Evolutionary conservation across 257 asterid species (phyloP).

Genomic region (Striga asiatica): DNA sequence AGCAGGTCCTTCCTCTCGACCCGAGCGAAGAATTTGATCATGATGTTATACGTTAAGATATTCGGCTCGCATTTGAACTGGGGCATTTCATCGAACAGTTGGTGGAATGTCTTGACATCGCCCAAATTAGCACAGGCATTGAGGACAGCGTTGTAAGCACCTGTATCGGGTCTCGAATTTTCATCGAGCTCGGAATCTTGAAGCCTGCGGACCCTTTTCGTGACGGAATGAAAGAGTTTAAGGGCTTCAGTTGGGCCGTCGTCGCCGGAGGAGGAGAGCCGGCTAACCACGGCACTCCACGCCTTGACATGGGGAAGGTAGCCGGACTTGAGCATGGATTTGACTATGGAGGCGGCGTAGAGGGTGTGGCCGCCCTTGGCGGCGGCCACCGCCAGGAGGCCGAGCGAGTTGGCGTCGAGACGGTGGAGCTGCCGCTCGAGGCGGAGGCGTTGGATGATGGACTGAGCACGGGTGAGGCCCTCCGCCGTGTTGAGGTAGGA

Average conservation of each 20-base stretch:
- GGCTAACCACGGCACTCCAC: conserved; percentile 85
- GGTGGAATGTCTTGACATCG: conserved; percentile 41
- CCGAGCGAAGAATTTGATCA: conserved; percentile 82
- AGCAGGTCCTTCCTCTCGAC: conserved; percentile 72
- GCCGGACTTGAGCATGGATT: conserved; percentile 85
- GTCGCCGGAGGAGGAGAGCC: conserved; percentile 65
- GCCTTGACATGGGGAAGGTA: conserved; percentile 91
- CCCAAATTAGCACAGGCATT: conserved; percentile 88
- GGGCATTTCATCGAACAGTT: conserved; percentile 75
- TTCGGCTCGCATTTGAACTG: conserved; percentile 68
- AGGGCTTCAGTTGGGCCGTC: conserved; percentile 78
- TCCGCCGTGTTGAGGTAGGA: conserved; percentile 62
- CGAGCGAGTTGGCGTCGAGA: conserved; percentile 88
- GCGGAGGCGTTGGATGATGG: conserved; percentile 77
- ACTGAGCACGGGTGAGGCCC: conserved; percentile 61
- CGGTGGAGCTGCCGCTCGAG: conserved; percentile 73
- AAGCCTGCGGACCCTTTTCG: conserved; percentile 37
- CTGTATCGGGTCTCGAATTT: conserved; percentile 71
- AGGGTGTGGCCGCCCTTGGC: conserved; percentile 78
- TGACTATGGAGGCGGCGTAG: conserved; percentile 74
- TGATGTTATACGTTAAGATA: conserved; percentile 66
- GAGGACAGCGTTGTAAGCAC: conserved; percentile 78
- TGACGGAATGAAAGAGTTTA: conserved; percentile 43
- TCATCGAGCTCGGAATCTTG: conserved; percentile 37
- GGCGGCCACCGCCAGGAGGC: conserved; percentile 83